A percentile compares a stretch with the other conserved stretches of the same genome.
Conservation (phyloP, 164 flowering plant species). For the Vitis rotundifolia region DNA sequence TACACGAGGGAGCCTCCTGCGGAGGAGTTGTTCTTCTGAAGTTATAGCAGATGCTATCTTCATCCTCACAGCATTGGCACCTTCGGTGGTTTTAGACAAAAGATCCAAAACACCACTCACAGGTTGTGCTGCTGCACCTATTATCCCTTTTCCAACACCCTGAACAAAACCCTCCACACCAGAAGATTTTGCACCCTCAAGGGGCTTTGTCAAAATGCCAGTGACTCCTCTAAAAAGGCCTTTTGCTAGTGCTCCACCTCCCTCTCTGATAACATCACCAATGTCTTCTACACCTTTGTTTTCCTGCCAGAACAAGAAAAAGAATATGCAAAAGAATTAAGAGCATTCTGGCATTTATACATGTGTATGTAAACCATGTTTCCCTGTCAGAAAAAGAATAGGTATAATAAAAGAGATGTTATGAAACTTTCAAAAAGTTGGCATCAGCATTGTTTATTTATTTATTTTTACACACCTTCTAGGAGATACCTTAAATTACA, state of each 20-base stretch:
- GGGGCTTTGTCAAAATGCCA: constrained; percentile 96
- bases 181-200: constrained; percentile 98
- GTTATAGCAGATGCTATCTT: constrained; percentile 92
- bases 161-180: constrained; percentile 99
- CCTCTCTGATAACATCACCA: constrained; percentile 93
- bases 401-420: too few relatives aligned
- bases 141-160: constrained; percentile 98
- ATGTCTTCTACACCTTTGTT: constrained; percentile 89
- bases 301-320: constrained; percentile 44
- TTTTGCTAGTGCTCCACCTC: constrained; percentile 98
- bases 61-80: constrained; percentile 99
- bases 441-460: too few relatives aligned
- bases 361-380: too few relatives aligned
- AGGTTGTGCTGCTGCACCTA: constrained; percentile 99
- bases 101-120: constrained; percentile 97
- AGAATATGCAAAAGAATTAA: not conserved
- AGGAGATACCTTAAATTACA: too few relatives aligned
- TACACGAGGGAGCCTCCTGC: constrained; percentile 88
- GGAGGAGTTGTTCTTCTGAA: constrained; percentile 94
- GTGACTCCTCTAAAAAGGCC: constrained; percentile 95
- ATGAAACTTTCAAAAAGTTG: too few relatives aligned
- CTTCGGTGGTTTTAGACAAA: constrained; percentile 97
- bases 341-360: not conserved
- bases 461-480: too few relatives aligned
- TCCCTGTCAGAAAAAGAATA: too few relatives aligned